phyloP scores from a whole-genome alignment of 768 basidiomycete species.

The Scleroderma bovista region DNA sequence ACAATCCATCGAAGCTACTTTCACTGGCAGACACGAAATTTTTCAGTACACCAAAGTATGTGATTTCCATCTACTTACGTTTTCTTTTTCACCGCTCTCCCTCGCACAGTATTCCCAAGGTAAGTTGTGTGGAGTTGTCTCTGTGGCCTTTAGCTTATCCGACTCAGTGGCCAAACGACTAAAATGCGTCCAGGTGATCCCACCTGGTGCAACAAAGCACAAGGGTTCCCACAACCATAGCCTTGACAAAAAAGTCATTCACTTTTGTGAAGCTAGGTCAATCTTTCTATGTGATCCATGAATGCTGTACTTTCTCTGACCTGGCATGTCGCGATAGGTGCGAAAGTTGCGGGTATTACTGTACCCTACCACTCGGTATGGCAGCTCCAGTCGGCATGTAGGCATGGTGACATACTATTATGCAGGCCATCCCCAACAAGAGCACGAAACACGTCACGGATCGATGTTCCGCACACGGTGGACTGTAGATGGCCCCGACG shows the following conservation, averaged over 20 bases:
- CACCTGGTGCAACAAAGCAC: slow-evolving; percentile 35
- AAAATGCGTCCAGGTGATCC: slow-evolving; percentile 40
- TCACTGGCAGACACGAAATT: slow-evolving; percentile 52
- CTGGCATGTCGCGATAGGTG: slow-evolving; percentile 28
- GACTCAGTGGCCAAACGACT: slow-evolving; percentile 40
- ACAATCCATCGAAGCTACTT: slow-evolving; percentile 54
- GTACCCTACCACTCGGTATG: slow-evolving; percentile 45
- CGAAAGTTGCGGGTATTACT: slow-evolving; percentile 47
- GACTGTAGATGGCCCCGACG: slow-evolving; percentile 50
- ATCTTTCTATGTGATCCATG: slow-evolving; percentile 3
- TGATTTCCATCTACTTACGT: background rate
- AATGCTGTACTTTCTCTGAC: background rate
- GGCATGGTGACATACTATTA: background rate
- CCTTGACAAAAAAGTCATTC: slow-evolving; percentile 35
- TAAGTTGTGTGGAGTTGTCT: slow-evolving; percentile 8
- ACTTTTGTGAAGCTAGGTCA: slow-evolving; percentile 44
- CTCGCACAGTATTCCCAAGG: slow-evolving; percentile 41
- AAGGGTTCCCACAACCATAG: slow-evolving; percentile 41
- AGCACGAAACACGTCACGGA: slow-evolving; percentile 60
- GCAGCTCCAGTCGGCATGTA: background rate
- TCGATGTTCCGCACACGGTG: slow-evolving; percentile 57
- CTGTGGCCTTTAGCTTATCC: background rate
- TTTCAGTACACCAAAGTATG: slow-evolving; percentile 60
- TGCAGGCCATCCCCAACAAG: slow-evolving; percentile 51
- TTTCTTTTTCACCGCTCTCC: background rate